Base-by-base conservation (phyloP, 2,329 filamentous ascomycete species). In the Capronia epimyces region DNA sequence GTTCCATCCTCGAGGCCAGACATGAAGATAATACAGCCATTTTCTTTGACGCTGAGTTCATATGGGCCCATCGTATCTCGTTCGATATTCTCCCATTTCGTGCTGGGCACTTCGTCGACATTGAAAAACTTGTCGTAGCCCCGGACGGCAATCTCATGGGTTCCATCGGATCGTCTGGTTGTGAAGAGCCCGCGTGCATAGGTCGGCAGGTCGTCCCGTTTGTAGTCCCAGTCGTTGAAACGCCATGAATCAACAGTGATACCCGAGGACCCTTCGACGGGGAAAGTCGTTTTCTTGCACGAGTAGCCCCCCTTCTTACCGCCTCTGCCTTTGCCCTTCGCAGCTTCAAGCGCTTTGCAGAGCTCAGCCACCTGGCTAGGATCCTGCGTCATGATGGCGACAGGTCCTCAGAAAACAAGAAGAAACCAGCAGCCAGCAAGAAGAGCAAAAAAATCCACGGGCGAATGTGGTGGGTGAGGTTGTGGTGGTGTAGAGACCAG, bases 61-160 rank as follows among this genome's bases (percentile, higher is more conserved):
- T 97, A 98, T 0, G 93, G 93, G 0, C 89, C 89, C 57, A 81
- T 74, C 0, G 93, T 97, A 49, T 86, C 78, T 22, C 71, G 69
- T 64, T 85, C 75, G 53, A 98, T 88, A 63, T 85, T 87, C 13
- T 74, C 68, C 93, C 93, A 98, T 62, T 83, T 79, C 2, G 93
- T 98, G 58, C 86, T 81, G 41, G 73, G 69, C 6, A 95, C 85
- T 71, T 98, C 93, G 44, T 81, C 80, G 34, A 88, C 79, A 63
- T 98, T 98, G 80, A 98, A 98, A 74, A 98, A 98, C 71, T 98
- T 98, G 76, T 98, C 91, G 70, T 98, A 98, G 45, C 93, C 93
- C 61, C 93, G 80, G 43, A 89, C 82, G 1, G 80, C 86, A 60
- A 98, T 96, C 68, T 95, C 88, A 10, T 80, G 73, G 7, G 80